Evolutionary conservation across 108 stramenopile species (phyloP), one percentile per base, ranked within the genome.

Genomic region (Nitzschia sp.): DNA sequence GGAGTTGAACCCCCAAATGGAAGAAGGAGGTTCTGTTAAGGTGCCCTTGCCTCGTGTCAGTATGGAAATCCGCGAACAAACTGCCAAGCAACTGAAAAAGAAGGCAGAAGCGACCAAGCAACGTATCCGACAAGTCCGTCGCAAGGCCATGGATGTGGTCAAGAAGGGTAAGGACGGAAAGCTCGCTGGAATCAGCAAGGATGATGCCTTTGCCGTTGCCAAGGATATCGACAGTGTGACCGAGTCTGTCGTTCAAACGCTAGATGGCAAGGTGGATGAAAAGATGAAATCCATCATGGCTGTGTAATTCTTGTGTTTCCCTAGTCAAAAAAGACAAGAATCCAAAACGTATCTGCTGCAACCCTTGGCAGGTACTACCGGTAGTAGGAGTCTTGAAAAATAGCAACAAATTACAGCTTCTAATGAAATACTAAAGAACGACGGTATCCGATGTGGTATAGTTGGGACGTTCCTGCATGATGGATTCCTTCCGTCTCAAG

Each of bases 161-260:
- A 94, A 91, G 53, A 76, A 80, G 57, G 93, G 90, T 0, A 83
- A 72, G 67, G 87, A 89, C 71, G 93, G 92, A 19, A 91, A 91
- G 73, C 46, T 94, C 12, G 77, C 83, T 34, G 88, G 88, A 21
- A 75, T 91, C 61, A 87, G 85, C 12, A 91, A 94, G 41, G 93
- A 94, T 79, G 93, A 94, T 60, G 93, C 90, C 43, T 94, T 91
- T 78, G 83, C 89, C 10, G 75, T 73, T 38, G 86, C 72, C 3
- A 90, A 91, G 58, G 90, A 94, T 12, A 77, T 94, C 46, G 90
- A 94, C 25, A 51, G 76, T 50, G 78, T 83, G 34, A 86, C 88
- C 11, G 93, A 94, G 75, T 81, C 87, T 44, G 74, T 75, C 7
- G 53, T 87, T n/a, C 60, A 76, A 10, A 57, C 57, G 46, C 55